Percentiles rank a stretch among this genome's conserved stretches.
These are phyloP conservation scores for Cochlearia excelsa DNA, from an alignment of 345 rosid species.

Conservation along the genomic window DNA sequence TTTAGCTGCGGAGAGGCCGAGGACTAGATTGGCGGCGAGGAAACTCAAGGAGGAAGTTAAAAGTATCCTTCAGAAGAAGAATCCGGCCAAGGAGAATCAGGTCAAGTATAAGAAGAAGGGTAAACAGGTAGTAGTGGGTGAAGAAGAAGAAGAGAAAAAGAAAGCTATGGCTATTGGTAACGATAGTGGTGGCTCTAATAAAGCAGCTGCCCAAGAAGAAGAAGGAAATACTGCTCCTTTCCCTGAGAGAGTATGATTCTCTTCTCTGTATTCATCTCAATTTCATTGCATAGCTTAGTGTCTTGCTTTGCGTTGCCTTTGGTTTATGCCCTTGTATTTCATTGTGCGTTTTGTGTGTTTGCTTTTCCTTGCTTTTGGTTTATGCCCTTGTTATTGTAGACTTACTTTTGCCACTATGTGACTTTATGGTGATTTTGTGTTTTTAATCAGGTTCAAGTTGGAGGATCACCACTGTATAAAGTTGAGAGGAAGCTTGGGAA, in stretches of 20 bases:
- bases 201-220: slow-evolving; percentile 79
- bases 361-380: background rate
- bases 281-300: too few relatives aligned
- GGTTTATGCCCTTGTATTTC: background rate
- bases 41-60: slow-evolving; percentile 44
- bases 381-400: background rate
- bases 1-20: slow-evolving; percentile 44
- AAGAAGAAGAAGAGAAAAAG: slow-evolving; percentile 23
- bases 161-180: slow-evolving; percentile 54
- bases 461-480: slow-evolving; percentile 83
- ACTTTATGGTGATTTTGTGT: slow-evolving; percentile 1
- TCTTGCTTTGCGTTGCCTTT: too few relatives aligned
- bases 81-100: slow-evolving; percentile 23
- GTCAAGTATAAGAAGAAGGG: slow-evolving; percentile 37
- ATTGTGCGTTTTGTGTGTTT: too few relatives aligned
- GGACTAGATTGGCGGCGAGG: slow-evolving; percentile 54
- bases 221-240: slow-evolving; percentile 88
- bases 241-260: slow-evolving; percentile 65
- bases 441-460: slow-evolving; percentile 72
- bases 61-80: slow-evolving; percentile 16
- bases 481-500: slow-evolving; percentile 88
- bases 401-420: background rate
- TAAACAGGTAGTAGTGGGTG: slow-evolving; percentile 25
- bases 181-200: slow-evolving; percentile 70
- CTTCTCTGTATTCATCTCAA: background rate